phyloP scores from a whole-genome alignment of 208 protist species.

The Balamuthia mandrillaris region DNA sequence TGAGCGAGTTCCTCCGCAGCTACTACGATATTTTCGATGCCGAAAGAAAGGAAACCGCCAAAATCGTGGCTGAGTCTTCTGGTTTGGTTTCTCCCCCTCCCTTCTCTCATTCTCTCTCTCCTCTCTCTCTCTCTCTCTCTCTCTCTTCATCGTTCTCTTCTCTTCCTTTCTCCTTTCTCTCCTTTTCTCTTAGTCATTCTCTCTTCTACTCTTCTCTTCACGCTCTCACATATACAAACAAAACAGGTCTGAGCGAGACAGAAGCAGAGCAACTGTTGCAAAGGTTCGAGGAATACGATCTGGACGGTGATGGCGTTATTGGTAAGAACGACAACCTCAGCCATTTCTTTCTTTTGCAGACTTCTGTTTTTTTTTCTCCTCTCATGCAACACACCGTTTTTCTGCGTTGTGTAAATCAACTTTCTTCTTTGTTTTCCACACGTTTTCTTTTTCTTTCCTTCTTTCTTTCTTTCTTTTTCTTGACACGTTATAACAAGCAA shows the following conservation, averaged over 20 bases:
- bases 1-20: not conserved
- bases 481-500: not conserved
- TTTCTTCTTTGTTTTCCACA: too few species aligned
- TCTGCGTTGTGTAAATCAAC: too few species aligned
- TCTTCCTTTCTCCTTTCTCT: not conserved
- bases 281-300: not conserved
- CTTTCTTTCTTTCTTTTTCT: not conserved
- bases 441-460: not conserved
- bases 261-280: not conserved
- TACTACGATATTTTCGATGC: not conserved
- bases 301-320: constrained; percentile 16
- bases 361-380: too few species aligned
- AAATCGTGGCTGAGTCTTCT: too few species aligned
- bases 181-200: not conserved
- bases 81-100: not conserved
- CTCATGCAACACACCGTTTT: too few species aligned
- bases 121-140: not conserved
- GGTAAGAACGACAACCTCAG: too few species aligned
- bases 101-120: not conserved
- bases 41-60: not conserved
- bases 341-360: too few species aligned
- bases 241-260: not conserved
- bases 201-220: not conserved
- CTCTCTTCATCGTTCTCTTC: not conserved
- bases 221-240: not conserved